These are phyloP conservation scores for Lophiotrema nucula DNA, from an alignment of 495 filamentous ascomycete species.

Conservation along the genomic window DNA sequence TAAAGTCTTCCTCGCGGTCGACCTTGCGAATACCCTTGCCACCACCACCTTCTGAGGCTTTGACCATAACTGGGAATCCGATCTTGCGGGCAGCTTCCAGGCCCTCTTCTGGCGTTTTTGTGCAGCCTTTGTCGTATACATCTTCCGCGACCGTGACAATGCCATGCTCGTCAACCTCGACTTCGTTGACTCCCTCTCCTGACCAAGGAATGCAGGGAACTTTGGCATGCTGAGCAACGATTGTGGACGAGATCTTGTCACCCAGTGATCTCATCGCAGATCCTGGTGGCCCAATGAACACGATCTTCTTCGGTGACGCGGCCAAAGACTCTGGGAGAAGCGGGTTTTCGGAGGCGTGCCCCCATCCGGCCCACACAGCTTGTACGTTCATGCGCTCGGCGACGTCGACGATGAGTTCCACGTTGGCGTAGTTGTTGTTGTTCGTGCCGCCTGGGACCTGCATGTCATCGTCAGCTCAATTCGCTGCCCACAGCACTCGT, in stretches of 20 bases:
- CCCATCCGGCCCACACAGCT: slow-evolving; percentile 99
- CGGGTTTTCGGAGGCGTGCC: slow-evolving; percentile 98
- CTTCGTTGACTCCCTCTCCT: slow-evolving; percentile 82
- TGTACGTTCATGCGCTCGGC: slow-evolving; percentile 99
- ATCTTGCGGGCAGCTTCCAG: slow-evolving; percentile 83
- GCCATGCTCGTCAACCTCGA: slow-evolving; percentile 72
- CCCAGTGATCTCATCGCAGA: slow-evolving; percentile 98
- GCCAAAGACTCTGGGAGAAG: slow-evolving; percentile 93
- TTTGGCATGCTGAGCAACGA: slow-evolving; percentile 94
- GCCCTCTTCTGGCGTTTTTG: slow-evolving; percentile 82
- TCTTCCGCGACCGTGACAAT: slow-evolving; percentile 90
- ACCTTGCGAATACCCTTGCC: slow-evolving; percentile 99
- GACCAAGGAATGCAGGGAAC: slow-evolving; percentile 99
- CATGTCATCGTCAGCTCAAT: no score
- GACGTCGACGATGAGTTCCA: slow-evolving; percentile 97
- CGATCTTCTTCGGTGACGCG: slow-evolving; percentile 93
- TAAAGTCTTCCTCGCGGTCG: slow-evolving; percentile 79
- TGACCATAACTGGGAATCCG: slow-evolving; percentile 99
- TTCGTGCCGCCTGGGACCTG: slow-evolving; percentile 95
- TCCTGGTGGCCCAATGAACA: slow-evolving; percentile 97
- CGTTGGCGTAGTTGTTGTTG: slow-evolving; percentile 99
- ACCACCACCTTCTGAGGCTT: slow-evolving; percentile 99
- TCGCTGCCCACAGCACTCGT: neutral
- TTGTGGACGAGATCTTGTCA: slow-evolving; percentile 99
- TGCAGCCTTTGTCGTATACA: slow-evolving; percentile 88